Evolutionary conservation across 257 asterid genomes (phyloP), one percentile per base, ranked within the genome.

Genomic region (Solanum microdontum): DNA sequence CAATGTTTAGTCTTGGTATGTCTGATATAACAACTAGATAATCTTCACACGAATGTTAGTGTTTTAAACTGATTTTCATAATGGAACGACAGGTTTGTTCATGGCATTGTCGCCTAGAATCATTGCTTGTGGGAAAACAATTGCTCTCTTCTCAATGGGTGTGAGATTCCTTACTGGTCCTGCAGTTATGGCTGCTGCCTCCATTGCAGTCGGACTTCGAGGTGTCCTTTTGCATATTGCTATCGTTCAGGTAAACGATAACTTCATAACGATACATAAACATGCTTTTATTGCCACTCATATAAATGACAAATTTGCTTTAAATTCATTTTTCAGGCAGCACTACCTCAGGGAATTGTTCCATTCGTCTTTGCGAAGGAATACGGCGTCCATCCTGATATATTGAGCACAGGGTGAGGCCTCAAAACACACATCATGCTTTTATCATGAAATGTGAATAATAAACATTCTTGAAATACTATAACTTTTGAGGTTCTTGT

Each of bases 121-220:
- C 68, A 90, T 92, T 85, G 94, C 92, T 2, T 92, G 94, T 82
- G 94, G 94, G 77, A 92, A 92, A 55, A 86, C 91, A 2, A 30
- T 90, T 86, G 94, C 94, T 66, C 37, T 88, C 9, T 92, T 90
- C 72, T 87, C 94, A 14, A 92, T 92, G 94, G 90, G 87, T 3
- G 87, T 92, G 79, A 87, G 94, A 66, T 92, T 92, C 80, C 87
- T 92, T 4, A 86, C 88, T 11, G 94, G 94, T 12, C 94, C 94
- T 34, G 94, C 94, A 14, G 94, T 92, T 19, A 92, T 90, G 94
- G 94, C 92, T 89, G 92, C 92, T 68, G 91, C 94, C 60, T 90
- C 94, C 3, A 85, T 88, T 3, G 92, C 92, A 14, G 85, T 92
- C 23, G 94, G 94, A 23, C 77, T 92, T 30, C 88, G 90, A 28